Evolutionary conservation across 352 stramenopile species (phyloP), one percentile per base, ranked within the genome.

Genomic region (Phytophthora hybrid): DNA sequence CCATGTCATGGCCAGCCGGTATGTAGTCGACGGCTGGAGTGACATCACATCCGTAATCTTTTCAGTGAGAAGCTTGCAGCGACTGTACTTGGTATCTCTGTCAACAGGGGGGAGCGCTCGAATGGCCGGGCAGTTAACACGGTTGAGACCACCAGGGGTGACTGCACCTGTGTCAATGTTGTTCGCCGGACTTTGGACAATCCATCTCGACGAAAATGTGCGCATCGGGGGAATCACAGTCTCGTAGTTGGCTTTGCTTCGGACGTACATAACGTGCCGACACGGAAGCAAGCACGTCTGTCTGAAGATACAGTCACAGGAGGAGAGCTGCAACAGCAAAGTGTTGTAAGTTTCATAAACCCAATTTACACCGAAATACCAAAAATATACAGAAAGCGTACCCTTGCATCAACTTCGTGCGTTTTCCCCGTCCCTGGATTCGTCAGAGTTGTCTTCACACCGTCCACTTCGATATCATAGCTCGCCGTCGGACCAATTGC

Each of bases 221-320:
- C 14, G 23, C 34, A 55, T 59, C 21, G 62, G 52, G 2, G 62
- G 62, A n/a, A 69, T 47, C 4, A 69, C 37, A 32, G 62, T 60
- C 52, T 61, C 62, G 21, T 61, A 60, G n/a, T 69, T 60, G 19
- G n/a, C 31, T 13, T 47, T 23, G 14, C 19, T 18, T 2, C 51
- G 47, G 14, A 63, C 51, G 13, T 52, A 69, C 29, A 69, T 54
- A 4, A 67, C 49, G n/a, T 67, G 60, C n/a, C 60, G 60, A 31
- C 60, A 59, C 6, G 62, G 21, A 5, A 32, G 52, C 26, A 59
- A 47, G 26, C 34, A 41, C 34, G 34, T 41, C 34, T 41, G 34
- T 41, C 34, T 41, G 34, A 41, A 41, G 34, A 41, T 41, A 41
- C 34, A 41, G 34, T 41, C 34, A 11, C 34, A 41, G 34, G 34